Conservation (phyloP, 176 grass and related monocot genomes). For the Puccinellia tenuiflora region DNA sequence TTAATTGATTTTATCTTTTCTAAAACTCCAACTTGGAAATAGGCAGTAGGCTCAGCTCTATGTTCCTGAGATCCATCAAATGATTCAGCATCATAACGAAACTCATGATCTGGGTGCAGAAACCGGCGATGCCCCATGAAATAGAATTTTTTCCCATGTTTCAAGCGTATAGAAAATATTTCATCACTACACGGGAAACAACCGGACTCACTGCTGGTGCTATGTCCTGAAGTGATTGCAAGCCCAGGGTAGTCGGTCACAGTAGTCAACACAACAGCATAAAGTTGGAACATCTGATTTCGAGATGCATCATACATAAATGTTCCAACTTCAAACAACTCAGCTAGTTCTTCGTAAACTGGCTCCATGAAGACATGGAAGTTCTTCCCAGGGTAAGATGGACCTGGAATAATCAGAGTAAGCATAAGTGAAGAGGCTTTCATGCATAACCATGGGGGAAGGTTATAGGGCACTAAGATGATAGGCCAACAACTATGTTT, state of each 20-base stretch:
- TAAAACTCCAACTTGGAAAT: neutral
- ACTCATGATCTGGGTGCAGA: neutral
- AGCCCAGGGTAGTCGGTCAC: neutral
- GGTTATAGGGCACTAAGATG: too few species aligned
- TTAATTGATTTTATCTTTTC: neutral
- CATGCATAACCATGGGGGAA: too few species aligned
- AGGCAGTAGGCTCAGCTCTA: neutral
- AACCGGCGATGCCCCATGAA: neutral
- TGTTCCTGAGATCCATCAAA: neutral
- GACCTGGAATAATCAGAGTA: too few species aligned
- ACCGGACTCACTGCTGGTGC: neutral
- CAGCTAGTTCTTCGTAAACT: too few species aligned
- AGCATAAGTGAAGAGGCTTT: too few species aligned
- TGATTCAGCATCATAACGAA: neutral
- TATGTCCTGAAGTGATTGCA: neutral
- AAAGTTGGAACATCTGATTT: neutral
- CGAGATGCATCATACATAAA: too few species aligned
- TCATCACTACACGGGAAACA: neutral
- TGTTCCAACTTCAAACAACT: too few species aligned
- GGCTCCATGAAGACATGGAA: too few species aligned
- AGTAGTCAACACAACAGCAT: neutral
- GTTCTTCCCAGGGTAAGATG: too few species aligned
- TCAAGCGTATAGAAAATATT: neutral
- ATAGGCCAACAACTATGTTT: too few species aligned
- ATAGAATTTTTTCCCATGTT: neutral